Evolutionary conservation across 108 stramenopile species (phyloP).

Genomic region (Nitzschia sp.): DNA sequence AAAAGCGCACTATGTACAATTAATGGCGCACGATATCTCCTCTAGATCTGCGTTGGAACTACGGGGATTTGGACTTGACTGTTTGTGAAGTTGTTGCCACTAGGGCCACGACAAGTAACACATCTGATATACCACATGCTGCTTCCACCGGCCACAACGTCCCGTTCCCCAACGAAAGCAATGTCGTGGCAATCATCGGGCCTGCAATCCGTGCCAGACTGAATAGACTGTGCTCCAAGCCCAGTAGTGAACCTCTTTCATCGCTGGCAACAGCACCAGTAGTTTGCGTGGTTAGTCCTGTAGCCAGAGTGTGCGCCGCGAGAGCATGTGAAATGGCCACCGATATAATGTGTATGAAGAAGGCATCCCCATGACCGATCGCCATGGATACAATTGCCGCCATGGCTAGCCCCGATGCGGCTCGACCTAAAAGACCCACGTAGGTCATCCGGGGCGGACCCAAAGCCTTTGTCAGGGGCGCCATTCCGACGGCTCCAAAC

Average conservation of each 20-base stretch:
- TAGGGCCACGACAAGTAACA: slow-evolving; percentile 18
- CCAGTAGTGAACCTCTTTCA: slow-evolving; percentile 72
- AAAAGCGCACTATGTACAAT: too few relatives aligned
- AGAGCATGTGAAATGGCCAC: slow-evolving; percentile 52
- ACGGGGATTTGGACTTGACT: not conserved
- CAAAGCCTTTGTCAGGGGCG: slow-evolving; percentile 44
- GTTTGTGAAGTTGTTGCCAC: not conserved
- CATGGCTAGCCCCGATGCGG: slow-evolving; percentile 30
- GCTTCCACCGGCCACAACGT: slow-evolving; percentile 35
- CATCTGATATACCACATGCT: slow-evolving; percentile 30
- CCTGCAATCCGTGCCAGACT: slow-evolving; percentile 69
- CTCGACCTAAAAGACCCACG: slow-evolving; percentile 41
- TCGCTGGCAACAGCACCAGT: slow-evolving; percentile 58
- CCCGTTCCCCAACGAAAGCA: slow-evolving; percentile 25
- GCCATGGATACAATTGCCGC: slow-evolving; percentile 37
- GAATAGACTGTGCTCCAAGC: slow-evolving; percentile 83
- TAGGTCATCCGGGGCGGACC: slow-evolving; percentile 46
- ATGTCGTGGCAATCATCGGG: slow-evolving; percentile 55
- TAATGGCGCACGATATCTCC: too few relatives aligned
- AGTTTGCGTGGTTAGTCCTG: slow-evolving; percentile 72
- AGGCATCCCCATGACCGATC: not conserved
- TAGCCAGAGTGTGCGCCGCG: slow-evolving; percentile 73
- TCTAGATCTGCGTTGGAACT: too few relatives aligned
- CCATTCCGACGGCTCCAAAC: slow-evolving; percentile 66
- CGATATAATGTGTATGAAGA: slow-evolving; percentile 19